Evolutionary conservation across 768 basidiomycete genomes (phyloP).

Genomic region (Suillus americanus): DNA sequence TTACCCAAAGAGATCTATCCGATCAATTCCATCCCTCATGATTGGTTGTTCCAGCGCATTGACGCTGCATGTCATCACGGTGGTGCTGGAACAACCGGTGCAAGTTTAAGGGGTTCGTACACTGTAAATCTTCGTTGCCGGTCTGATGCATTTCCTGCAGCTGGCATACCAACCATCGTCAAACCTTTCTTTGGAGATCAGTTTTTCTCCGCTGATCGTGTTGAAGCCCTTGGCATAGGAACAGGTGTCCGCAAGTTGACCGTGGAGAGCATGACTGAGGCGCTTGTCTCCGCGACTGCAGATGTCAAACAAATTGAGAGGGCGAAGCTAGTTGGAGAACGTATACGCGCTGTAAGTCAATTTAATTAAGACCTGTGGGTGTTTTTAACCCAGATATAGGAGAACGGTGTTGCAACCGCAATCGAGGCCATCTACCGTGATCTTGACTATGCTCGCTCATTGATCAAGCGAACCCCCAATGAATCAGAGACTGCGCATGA

Average conservation of each 20-base stretch:
- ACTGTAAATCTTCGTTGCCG: not conserved
- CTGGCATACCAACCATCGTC: constrained; percentile 94
- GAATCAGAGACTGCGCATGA: constrained; percentile 16
- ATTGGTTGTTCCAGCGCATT: constrained; percentile 93
- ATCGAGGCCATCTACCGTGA: constrained; percentile 97
- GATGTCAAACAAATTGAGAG: constrained; percentile 87
- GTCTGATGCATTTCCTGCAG: constrained; percentile 35
- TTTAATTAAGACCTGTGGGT: not conserved
- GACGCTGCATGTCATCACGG: constrained; percentile 99
- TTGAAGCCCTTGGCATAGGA: constrained; percentile 95
- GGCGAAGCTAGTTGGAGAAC: constrained; percentile 81
- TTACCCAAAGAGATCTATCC: constrained; percentile 79
- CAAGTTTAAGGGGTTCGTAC: constrained; percentile 79
- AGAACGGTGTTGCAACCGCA: constrained; percentile 91
- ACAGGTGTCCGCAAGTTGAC: constrained; percentile 86
- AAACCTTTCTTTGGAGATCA: constrained; percentile 98
- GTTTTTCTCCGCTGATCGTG: constrained; percentile 96
- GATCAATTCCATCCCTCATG: constrained; percentile 86
- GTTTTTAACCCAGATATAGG: constrained; percentile 45
- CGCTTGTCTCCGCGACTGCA: constrained; percentile 78
- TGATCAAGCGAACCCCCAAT: constrained; percentile 62
- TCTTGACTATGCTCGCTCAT: constrained; percentile 86
- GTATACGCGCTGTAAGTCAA: constrained; percentile 71
- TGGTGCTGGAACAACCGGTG: constrained; percentile 95
- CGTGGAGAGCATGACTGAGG: constrained; percentile 72